These are phyloP conservation scores for Eragrostis tef DNA, from an alignment of 202 grass and related monocot genomes.

Conservation along the genomic window DNA sequence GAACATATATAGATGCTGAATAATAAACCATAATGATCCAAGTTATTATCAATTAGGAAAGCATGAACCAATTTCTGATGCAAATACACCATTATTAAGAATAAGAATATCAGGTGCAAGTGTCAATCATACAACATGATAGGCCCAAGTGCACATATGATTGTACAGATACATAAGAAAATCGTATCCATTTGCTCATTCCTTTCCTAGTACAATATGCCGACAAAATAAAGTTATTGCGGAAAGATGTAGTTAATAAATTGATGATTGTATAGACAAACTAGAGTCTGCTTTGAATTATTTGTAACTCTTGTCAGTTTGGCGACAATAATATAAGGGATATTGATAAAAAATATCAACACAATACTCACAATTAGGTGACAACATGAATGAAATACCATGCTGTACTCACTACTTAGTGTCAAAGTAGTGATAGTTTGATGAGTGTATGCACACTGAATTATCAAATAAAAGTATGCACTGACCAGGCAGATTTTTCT, in stretches of 20 bases:
- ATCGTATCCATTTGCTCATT: neutral
- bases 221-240: slow-evolving; percentile 5
- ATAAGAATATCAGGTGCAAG: neutral
- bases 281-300: neutral
- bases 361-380: too few species aligned
- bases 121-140: neutral
- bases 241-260: slow-evolving; percentile 6
- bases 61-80: slow-evolving; percentile 8
- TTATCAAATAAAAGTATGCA: slow-evolving; percentile 26
- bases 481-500: slow-evolving; percentile 82
- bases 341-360: neutral
- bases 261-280: neutral
- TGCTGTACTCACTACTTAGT: neutral
- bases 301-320: neutral
- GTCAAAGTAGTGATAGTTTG: too few species aligned
- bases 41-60: slow-evolving; percentile 30
- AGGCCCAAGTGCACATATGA: neutral
- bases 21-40: slow-evolving; percentile 40
- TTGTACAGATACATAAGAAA: neutral
- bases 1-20: slow-evolving; percentile 79
- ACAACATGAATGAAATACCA: slow-evolving; percentile 10
- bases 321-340: slow-evolving; percentile 26
- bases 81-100: slow-evolving; percentile 12
- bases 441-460: too few species aligned
- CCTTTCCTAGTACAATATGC: slow-evolving; percentile 11